Base-by-base conservation (phyloP, 2,329 filamentous ascomycete species). In the Diaporthe ampelina region DNA sequence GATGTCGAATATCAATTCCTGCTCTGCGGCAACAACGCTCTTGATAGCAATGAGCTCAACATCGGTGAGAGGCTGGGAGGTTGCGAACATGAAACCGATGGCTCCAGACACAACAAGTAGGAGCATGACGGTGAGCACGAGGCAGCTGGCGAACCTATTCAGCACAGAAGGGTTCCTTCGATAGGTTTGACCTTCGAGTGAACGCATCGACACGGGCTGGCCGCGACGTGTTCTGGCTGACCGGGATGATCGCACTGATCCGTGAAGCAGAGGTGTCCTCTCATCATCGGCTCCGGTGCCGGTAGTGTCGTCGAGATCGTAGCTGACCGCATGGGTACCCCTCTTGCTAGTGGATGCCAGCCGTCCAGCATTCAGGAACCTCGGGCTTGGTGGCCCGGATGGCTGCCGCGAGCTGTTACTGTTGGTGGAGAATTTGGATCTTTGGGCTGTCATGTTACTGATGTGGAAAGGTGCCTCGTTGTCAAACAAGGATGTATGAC, bases 1-100 rank as follows among this genome's bases (percentile, higher is more conserved):
- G 65, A 99, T 85, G 82, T 99, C 96, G 79, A 98, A 90, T 91
- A 99, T 98, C 56, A 99, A 89, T 81, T 98, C 95, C 82, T 98
- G 94, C 82, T 98, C 94, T 79, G 94, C 98, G 3, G 95, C 95
- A 65, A 98, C 89, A 32, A 99, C 95, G 78, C 98, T 97, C 79
- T 93, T 91, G 77, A 99, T 95, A 76, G 93, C 92, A 72, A 93
- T 87, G 58, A 98, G 91, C 77, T 93, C 88, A 74, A 98, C 94
- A 77, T 94, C 91, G 35, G 91, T 90, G 63, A 99, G 89, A 9
- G 95, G 94, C 80, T 97, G 95, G 40, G 95, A 97, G 26, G 95
- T 96, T 59, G 95, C 94, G 83, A 98, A 93, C 83, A 98, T 92
- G 82, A 98, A 97, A 29, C 93, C 94, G 50, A 97, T 92, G 13